phyloP scores from a whole-genome alignment of 306 rosid species.

The Albizia julibrissin region DNA sequence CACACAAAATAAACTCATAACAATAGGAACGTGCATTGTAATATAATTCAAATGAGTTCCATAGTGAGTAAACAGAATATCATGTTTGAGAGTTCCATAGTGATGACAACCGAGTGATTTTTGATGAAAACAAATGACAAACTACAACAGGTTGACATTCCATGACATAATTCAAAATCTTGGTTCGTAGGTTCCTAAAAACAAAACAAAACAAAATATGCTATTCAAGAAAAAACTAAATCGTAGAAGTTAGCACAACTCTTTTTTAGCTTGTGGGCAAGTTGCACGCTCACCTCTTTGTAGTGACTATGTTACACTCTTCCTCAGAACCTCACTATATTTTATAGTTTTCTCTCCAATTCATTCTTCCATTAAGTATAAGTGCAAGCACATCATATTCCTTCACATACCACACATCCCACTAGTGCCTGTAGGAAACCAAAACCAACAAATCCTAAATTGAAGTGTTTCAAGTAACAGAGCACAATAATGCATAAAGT shows the following conservation, averaged over 20 bases:
- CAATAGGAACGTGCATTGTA: too few relatives aligned
- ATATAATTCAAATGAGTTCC: too few relatives aligned
- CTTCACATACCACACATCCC: conserved; percentile 96
- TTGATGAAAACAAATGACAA: neutral
- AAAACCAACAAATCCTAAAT: too few relatives aligned
- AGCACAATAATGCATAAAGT: too few relatives aligned
- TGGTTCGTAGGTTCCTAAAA: neutral
- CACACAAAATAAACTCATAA: too few relatives aligned
- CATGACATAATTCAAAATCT: conserved; percentile 33
- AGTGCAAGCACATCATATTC: conserved; percentile 89
- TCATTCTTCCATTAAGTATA: conserved; percentile 83
- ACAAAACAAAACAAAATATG: neutral
- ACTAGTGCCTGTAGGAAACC: conserved; percentile 56
- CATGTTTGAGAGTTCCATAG: neutral
- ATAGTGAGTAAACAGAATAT: neutral
- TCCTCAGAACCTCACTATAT: conserved; percentile 39
- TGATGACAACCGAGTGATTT: neutral
- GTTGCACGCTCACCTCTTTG: conserved; percentile 6
- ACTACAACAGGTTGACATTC: neutral
- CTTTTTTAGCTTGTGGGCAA: conserved; percentile 32
- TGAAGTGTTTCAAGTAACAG: too few relatives aligned
- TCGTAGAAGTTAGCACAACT: conserved; percentile 33
- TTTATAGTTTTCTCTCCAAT: conserved; percentile 26
- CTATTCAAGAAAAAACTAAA: conserved; percentile 34
- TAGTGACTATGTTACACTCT: conserved; percentile 44